Percentiles rank a stretch among this genome's conserved stretches.
Conservation (phyloP, 73 alveolate species). For the Paramecium tetraurelia region DNA sequence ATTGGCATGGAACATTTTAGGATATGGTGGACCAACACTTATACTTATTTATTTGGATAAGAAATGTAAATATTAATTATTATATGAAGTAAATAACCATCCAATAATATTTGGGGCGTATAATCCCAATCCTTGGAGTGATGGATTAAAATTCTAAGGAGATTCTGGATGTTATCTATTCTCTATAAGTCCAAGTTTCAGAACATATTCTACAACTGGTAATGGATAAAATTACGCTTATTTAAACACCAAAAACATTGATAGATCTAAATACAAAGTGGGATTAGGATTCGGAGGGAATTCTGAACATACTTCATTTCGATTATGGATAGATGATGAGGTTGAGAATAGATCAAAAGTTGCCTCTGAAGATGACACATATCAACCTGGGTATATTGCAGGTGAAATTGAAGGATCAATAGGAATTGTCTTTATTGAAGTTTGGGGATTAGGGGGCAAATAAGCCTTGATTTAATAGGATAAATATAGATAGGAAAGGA, state of each 20-base stretch:
- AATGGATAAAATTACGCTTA: slow-evolving; percentile 17
- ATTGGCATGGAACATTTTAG: slow-evolving; percentile 49
- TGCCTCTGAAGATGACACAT: slow-evolving; percentile 51
- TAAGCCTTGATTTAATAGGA: neutral
- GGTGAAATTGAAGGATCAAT: slow-evolving; percentile 23
- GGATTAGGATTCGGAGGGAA: slow-evolving; percentile 65
- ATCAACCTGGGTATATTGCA: slow-evolving; percentile 36
- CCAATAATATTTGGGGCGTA: slow-evolving; percentile 58
- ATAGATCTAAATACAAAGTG: slow-evolving; percentile 60
- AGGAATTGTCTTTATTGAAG: slow-evolving; percentile 26
- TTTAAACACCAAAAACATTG: slow-evolving; percentile 43
- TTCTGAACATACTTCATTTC: slow-evolving; percentile 7
- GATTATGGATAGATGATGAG: slow-evolving; percentile 62
- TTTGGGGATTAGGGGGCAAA: slow-evolving; percentile 61
- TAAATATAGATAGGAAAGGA: slow-evolving; percentile 39
- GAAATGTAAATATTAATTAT: neutral
- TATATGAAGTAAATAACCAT: neutral
- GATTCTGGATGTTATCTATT: slow-evolving; percentile 47
- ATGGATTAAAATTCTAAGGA: slow-evolving; percentile 38
- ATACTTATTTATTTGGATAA: neutral
- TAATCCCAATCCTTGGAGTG: slow-evolving; percentile 34
- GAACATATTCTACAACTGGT: neutral
- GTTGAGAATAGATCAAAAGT: slow-evolving; percentile 45
- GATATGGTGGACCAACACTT: slow-evolving; percentile 55
- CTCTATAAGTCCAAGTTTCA: slow-evolving; percentile 45